Evolutionary conservation across 2,329 filamentous ascomycete genomes (phyloP), one percentile per base, ranked within the genome.

Genomic region (Beauveria caledonica): DNA sequence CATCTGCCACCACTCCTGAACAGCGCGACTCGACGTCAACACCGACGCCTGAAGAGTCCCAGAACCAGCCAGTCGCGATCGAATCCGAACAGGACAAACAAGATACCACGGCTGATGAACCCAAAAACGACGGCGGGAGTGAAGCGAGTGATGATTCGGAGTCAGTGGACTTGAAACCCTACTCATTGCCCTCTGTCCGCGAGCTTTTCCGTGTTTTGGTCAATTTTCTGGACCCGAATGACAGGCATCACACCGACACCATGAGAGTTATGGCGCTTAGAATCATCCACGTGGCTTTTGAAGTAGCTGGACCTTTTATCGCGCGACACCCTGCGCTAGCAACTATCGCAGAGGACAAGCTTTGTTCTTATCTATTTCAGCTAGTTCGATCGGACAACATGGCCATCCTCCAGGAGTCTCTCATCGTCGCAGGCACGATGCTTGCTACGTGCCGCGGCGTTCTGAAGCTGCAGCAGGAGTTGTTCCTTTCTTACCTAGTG

Each of bases 191-290:
- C 1, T 97, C 93, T 2, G 97, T 99, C 66, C 82, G 92, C 65
- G 95, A 99, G 71, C 82, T 99, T 0, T 96, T 99, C 71, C 82
- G 94, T 58, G 94, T 97, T 46, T 78, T 99, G 27, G 93, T 97
- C 49, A 93, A 96, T 71, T 86, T 99, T 17, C 77, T 99, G 27
- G 92, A 99, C 70, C 94, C 95, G 1, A 90, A 96, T 69, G 93
- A 97, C 73, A 87, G 86, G 57, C 90, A 93, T 67, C 90, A 97
- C 72, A 95, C 92, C 3, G 94, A 99, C 70, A 88, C 90, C 1
- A 94, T 97, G 88, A 86, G 93, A 66, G 91, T 99, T 45, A 99
- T 99, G 92, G 94, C 94, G 19, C 77, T 99, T 65, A 86, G 94
- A 48, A 97, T 99, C 64, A 94, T 99, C 60, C 94, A 99, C 72